Base-by-base conservation (phyloP, 805 yeast species). In the Scheffersomyces ergatensis region DNA sequence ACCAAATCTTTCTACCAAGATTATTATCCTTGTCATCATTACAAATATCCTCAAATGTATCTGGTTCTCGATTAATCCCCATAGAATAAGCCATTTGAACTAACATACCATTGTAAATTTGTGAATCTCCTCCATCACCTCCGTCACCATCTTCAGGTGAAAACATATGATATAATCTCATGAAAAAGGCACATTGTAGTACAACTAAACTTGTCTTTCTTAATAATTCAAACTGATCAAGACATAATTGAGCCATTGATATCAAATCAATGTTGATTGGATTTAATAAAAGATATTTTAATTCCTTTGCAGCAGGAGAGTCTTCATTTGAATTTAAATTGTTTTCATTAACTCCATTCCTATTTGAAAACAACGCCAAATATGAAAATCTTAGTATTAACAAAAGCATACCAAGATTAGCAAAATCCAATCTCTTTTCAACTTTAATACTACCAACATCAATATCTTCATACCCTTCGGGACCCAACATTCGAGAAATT, bases 51-150 rank as follows among this genome's bases (percentile, higher is more conserved):
- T 57, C 29, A 48, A 78, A 78, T 30, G 65, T 65, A 34, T 69
- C 72, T 1, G 89, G 89, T 46, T 84, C 89, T 52, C 89, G 66
- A 54, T 84, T 83, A 14, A 83, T 48, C 0, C 89, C 90, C 47
- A 83, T 72, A 17, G 82, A 73, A 42, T 78, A 72, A 0, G 83
- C 86, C 82, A 82, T 79, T 48, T 82, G 87, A 11, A 80, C 63
- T 21, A 82, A 64, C 65, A 79, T 70, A 1, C 82, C 80, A 15
- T 75, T 58, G 37, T 73, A 66, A 5, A 80, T 71, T 50, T 77
- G 83, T 2, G 80, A 72, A 32, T 76, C 77, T 20, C 82, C 82
- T 38, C 81, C 85, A 54, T 79, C 86, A 3, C 69, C 66, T 1
- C 76, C 71, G 51, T 78, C 83, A 15, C 83, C 84, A 49, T 77